Evolutionary conservation across 2,329 filamentous ascomycete genomes (phyloP), one percentile per base, ranked within the genome.

Genomic region (Sclerotinia subarctica): DNA sequence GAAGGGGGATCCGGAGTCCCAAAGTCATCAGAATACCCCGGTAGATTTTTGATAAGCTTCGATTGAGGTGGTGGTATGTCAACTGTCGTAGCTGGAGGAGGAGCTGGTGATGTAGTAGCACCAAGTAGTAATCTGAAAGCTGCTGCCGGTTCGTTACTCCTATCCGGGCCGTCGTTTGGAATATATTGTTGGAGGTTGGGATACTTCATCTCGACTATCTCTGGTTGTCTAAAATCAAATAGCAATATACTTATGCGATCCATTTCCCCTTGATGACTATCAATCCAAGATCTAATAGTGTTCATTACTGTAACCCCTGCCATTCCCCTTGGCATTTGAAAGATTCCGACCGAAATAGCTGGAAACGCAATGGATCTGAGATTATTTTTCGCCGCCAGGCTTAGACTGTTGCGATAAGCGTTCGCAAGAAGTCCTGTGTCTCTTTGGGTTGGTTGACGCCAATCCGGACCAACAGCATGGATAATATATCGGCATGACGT

Each of bases 381-480:
- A 8, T 54, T 29, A 26, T 42, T 44, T 1, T 6, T 5, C 49
- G 5, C 24, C 3, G 62, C 62, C 21, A 52, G 42, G 3, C 44
- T 32, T 42, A 64, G 35, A 44, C 62, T 64, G 1, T 64, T 54
- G 1, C 19, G 32, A 54, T 54, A 32, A 53, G 51, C 47, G 2
- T 6, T n/a, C 5, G 15, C 19, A 19, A 64, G 35, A 29, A 64
- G 35, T 44, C 2, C 3, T 44, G n/a, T 6, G n/a, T 44, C 38
- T 64, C 32, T 52, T 21, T 54, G 24, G 0, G 5, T 5, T 15
- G 24, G 2, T 24, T 8, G 8, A 24, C 17, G 13, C 17, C 24
- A 64, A 32, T 64, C 24, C 19, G 49, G 62, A 44, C 49, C 62
- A 53, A 64, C 19, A 29, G 62, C 62, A 54, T 64, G 62, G 26